These are phyloP conservation scores for Wickerhamiella nectarea DNA, from an alignment of 805 yeast genomes.

Conservation along the genomic window DNA sequence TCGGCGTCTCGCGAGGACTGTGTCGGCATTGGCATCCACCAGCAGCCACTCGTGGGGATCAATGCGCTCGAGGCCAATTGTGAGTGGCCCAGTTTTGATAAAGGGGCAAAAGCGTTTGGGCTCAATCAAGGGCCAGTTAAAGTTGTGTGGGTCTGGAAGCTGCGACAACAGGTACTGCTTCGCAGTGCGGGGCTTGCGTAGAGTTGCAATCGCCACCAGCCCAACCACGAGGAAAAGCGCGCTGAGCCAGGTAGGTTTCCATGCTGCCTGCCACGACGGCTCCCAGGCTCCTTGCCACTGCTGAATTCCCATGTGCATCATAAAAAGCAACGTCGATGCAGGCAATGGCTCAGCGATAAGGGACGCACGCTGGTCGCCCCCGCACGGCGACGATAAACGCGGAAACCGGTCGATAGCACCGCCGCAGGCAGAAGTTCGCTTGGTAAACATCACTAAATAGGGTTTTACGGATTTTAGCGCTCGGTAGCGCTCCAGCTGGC, in stretches of 20 bases:
- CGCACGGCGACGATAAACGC: not conserved
- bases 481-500: conserved; percentile 48
- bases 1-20: not conserved
- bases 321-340: too few relatives aligned
- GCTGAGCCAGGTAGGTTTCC: not conserved
- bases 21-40: not conserved
- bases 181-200: not conserved
- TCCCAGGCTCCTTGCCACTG: too few relatives aligned
- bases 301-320: too few relatives aligned
- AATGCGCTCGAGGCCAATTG: not conserved
- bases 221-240: not conserved
- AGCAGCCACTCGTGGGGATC: not conserved
- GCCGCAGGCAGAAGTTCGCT: not conserved
- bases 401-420: not conserved
- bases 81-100: not conserved
- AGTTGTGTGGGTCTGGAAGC: not conserved
- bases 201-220: not conserved
- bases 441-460: not conserved
- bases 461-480: not conserved
- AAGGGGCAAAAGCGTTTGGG: not conserved
- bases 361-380: too few relatives aligned
- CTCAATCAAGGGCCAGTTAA: not conserved
- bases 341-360: too few relatives aligned
- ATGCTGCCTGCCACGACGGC: not conserved
- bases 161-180: not conserved